Percentiles rank a stretch among this genome's conserved stretches.
Evolutionary conservation across 1,139 yeast genomes (phyloP).

Genomic region (Meyerozyma elateridarum): DNA sequence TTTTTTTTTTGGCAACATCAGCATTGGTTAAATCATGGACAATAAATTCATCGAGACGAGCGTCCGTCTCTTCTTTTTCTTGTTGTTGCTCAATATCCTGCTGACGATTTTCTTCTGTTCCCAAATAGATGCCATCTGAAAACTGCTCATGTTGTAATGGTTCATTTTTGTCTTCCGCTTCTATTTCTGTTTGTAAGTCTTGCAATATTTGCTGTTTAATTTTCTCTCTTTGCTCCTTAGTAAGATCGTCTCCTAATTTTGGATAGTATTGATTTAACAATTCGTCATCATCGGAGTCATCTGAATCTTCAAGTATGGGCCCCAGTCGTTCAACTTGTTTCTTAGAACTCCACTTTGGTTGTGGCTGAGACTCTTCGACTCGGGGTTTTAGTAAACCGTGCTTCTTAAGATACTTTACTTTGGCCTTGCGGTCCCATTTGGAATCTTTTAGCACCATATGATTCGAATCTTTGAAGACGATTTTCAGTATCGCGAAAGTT

Average conservation of each 20-base stretch:
- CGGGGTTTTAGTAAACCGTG: constrained; percentile 29
- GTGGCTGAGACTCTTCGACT: constrained; percentile 10
- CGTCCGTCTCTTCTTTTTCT: constrained; percentile 8
- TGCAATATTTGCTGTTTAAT: constrained; percentile 34
- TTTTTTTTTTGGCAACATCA: constrained; percentile 16
- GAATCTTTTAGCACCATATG: constrained; percentile 41
- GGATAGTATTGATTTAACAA: constrained; percentile 41
- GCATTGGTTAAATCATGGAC: constrained; percentile 19
- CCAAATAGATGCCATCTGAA: constrained; percentile 13
- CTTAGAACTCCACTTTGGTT: constrained; percentile 38
- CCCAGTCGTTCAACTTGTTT: constrained; percentile 11
- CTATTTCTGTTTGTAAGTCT: constrained; percentile 20
- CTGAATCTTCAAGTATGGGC: constrained; percentile 14
- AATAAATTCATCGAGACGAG: constrained; percentile 24
- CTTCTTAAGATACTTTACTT: constrained; percentile 33
- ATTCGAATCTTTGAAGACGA: too few relatives aligned
- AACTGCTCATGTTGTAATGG: constrained; percentile 11
- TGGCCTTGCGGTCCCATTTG: constrained; percentile 46
- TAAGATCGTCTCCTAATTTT: constrained; percentile 28
- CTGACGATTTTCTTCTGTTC: constrained; percentile 15
- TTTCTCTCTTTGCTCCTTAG: constrained; percentile 33
- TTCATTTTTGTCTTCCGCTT: constrained; percentile 11
- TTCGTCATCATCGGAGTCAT: constrained; percentile 39
- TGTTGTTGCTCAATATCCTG: constrained; percentile 8
- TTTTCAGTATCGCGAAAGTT: too few relatives aligned